Conservation (phyloP, 2,329 filamentous ascomycete species). For the Cladosporium sp. region DNA sequence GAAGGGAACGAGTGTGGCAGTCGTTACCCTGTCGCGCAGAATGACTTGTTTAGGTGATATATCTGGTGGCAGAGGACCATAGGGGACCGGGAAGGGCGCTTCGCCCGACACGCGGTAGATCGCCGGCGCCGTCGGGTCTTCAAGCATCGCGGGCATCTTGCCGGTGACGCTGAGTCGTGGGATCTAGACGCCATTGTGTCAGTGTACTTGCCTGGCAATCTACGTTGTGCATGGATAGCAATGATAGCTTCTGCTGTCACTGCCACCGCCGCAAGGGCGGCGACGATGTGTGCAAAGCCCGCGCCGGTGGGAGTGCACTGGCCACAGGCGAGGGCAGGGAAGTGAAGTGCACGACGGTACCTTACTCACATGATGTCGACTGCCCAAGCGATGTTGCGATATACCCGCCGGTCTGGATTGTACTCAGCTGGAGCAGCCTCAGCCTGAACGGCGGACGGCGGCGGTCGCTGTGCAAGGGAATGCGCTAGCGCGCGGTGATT, state of each 20-base stretch:
- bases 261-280: neutral
- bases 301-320: neutral
- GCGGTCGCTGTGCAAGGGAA: too few species aligned
- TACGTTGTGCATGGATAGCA: neutral
- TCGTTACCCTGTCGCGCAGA: slow-evolving; percentile 74
- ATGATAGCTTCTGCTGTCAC: neutral
- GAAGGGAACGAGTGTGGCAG: slow-evolving; percentile 78
- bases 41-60: slow-evolving; percentile 72
- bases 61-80: slow-evolving; percentile 59
- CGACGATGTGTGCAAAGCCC: neutral
- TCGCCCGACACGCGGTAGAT: slow-evolving; percentile 64
- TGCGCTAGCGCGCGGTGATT: too few species aligned
- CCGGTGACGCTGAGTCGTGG: neutral
- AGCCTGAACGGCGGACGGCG: too few species aligned
- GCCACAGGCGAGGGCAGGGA: neutral
- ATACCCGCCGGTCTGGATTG: slow-evolving; percentile 10
- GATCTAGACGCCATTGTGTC: neutral
- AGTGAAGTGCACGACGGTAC: neutral
- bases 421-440: neutral
- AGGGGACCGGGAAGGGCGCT: slow-evolving; percentile 56
- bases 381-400: slow-evolving; percentile 5
- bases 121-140: slow-evolving; percentile 65
- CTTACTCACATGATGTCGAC: slow-evolving; percentile 8
- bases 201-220: neutral
- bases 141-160: slow-evolving; percentile 70